Conservation (phyloP, 768 basidiomycete genomes). For the Naematelia aurantialba region DNA sequence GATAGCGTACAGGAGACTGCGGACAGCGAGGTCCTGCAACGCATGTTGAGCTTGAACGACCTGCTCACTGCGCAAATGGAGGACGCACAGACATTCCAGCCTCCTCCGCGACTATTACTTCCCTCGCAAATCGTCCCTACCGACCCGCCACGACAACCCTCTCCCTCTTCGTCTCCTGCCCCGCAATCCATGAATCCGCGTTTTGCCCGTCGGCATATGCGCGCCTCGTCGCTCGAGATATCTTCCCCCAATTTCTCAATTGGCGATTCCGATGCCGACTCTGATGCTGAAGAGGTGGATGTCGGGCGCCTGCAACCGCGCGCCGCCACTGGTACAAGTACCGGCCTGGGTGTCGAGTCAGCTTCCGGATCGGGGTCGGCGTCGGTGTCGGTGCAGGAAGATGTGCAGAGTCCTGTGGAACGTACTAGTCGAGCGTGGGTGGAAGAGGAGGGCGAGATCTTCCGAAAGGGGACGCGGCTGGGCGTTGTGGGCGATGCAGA, state of each 20-base stretch:
- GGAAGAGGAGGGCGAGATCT: conserved; percentile 93
- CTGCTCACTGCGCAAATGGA: conserved; percentile 61
- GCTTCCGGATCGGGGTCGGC: no score
- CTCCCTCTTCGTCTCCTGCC: neutral
- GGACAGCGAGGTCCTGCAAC: conserved; percentile 56
- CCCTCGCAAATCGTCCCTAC: conserved; percentile 37
- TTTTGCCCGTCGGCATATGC: conserved; percentile 52
- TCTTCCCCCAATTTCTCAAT: conserved; percentile 64
- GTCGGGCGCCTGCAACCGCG: conserved; percentile 12
- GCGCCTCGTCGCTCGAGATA: conserved; percentile 63
- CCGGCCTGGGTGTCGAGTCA: neutral
- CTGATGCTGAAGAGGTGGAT: conserved; percentile 48
- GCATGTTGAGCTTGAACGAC: conserved; percentile 70
- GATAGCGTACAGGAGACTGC: conserved; percentile 52
- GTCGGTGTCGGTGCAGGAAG: conserved; percentile 14
- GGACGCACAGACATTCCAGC: conserved; percentile 48
- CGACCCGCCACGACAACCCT: neutral
- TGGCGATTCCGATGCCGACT: conserved; percentile 52
- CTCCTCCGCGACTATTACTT: conserved; percentile 36
- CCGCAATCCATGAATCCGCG: conserved; percentile 9
- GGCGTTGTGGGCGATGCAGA: conserved; percentile 63
- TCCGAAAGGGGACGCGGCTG: conserved; percentile 79
- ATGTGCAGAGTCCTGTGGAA: conserved; percentile 26
- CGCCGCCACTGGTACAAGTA: neutral
- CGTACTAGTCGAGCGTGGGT: conserved; percentile 60